These are phyloP conservation scores for Carallia brachiata DNA, from an alignment of 345 rosid genomes.

Conservation along the genomic window DNA sequence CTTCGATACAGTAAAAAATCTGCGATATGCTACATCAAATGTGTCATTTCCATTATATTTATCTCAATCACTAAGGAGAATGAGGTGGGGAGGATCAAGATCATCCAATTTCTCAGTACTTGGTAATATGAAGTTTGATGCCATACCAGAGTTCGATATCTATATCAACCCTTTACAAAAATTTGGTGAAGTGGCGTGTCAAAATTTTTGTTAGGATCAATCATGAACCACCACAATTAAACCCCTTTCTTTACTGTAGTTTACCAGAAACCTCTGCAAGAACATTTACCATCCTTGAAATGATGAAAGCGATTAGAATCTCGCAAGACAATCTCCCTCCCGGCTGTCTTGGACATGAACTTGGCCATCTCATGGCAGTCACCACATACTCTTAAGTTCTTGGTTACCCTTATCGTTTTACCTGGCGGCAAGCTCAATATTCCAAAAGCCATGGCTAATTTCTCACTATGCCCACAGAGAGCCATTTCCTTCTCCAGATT, in stretches of 20 bases:
- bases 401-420: conserved; percentile 24
- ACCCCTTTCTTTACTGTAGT: background rate
- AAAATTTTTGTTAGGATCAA: background rate
- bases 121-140: too few species aligned
- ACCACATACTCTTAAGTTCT: conserved; percentile 32
- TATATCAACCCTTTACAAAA: background rate
- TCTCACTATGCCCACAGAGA: conserved; percentile 40
- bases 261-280: conserved; percentile 43
- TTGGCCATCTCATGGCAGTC: conserved; percentile 37
- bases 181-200: background rate
- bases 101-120: too few species aligned
- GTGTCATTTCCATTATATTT: too few species aligned
- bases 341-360: conserved; percentile 27
- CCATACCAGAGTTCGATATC: background rate
- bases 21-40: too few species aligned
- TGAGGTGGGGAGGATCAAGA: too few species aligned
- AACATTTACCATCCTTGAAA: conserved; percentile 33
- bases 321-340: conserved; percentile 35
- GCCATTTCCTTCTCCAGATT: conserved; percentile 28
- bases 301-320: conserved; percentile 42
- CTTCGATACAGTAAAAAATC: too few species aligned
- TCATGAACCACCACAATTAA: background rate
- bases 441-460: conserved; percentile 35
- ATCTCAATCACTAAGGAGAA: too few species aligned
- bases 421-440: conserved; percentile 27